phyloP scores from a whole-genome alignment of 1,139 yeast species.

The Meyerozyma guilliermondii region DNA sequence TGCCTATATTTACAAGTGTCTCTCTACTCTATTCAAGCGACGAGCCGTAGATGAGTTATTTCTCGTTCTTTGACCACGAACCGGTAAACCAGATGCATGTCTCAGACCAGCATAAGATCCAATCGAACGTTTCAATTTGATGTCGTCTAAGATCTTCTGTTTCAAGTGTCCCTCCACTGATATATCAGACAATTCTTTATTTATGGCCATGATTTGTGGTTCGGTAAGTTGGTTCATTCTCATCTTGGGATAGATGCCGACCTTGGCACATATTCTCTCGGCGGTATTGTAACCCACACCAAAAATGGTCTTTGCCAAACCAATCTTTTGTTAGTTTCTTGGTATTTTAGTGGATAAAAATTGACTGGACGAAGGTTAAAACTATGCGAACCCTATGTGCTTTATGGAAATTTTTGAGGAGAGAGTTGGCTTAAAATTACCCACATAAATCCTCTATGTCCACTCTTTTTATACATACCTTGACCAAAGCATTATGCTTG shows the following conservation, averaged over 20 bases:
- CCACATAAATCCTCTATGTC: not conserved
- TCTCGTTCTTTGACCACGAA: constrained; percentile 89
- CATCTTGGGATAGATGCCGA: constrained; percentile 90
- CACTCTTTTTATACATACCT: constrained; percentile 23
- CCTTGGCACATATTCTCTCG: constrained; percentile 71
- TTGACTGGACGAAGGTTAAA: too few relatives aligned
- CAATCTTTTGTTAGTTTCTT: constrained; percentile 43
- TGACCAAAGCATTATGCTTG: constrained; percentile 44
- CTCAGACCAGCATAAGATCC: constrained; percentile 88
- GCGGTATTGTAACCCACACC: constrained; percentile 83
- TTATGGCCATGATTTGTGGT: constrained; percentile 77
- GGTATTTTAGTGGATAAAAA: too few relatives aligned
- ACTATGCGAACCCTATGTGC: too few relatives aligned
- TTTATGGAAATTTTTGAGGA: too few relatives aligned
- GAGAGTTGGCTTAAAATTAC: not conserved
- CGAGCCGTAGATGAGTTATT: constrained; percentile 88
- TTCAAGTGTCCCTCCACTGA: constrained; percentile 83
- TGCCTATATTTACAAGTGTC: constrained; percentile 21
- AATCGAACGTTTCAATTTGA: constrained; percentile 70
- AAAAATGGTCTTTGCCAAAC: constrained; percentile 74
- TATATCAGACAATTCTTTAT: constrained; percentile 80
- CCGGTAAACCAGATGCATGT: constrained; percentile 86
- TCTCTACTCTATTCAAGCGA: constrained; percentile 72
- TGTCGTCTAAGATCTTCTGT: constrained; percentile 74
- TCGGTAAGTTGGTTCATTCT: constrained; percentile 90